Conservation (phyloP, 1,284 basidiomycete species). For the Thecaphora thlaspeos region DNA sequence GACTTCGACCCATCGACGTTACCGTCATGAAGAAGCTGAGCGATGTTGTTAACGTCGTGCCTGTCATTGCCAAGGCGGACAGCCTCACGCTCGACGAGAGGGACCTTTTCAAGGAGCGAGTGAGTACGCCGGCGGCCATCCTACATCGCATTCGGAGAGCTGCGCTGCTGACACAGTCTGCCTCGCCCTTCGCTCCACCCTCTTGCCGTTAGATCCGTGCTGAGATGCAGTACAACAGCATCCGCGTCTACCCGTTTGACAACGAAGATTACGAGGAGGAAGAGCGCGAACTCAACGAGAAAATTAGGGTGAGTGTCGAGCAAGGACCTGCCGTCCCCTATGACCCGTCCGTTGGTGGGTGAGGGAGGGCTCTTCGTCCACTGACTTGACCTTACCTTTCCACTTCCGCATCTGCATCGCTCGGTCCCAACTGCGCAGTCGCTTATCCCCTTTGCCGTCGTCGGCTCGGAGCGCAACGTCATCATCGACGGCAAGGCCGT, state of each 20-base stretch:
- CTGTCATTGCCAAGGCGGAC: constrained; percentile 98
- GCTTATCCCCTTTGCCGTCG: constrained; percentile 94
- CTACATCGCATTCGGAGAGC: too few relatives aligned
- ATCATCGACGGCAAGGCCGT: constrained; percentile 94
- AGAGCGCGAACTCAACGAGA: constrained; percentile 83
- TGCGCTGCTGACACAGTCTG: background rate
- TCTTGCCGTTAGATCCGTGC: constrained; percentile 71
- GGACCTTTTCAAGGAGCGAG: constrained; percentile 86
- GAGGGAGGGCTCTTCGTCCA: too few relatives aligned
- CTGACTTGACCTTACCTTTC: too few relatives aligned
- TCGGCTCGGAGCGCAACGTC: constrained; percentile 90
- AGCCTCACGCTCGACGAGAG: constrained; percentile 90
- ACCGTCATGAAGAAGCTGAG: constrained; percentile 98
- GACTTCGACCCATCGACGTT: constrained; percentile 71
- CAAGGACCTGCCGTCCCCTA: too few relatives aligned
- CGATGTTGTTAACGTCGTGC: constrained; percentile 98
- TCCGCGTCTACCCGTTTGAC: constrained; percentile 94
- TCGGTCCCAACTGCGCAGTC: constrained; percentile 58
- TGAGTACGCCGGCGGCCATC: constrained; percentile 53
- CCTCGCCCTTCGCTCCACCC: too few relatives aligned
- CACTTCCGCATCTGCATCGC: too few relatives aligned
- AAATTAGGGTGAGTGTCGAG: constrained; percentile 67
- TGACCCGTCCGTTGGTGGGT: too few relatives aligned
- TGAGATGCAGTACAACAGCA: constrained; percentile 88
- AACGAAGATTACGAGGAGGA: constrained; percentile 91